Base-by-base conservation (phyloP, 2,329 filamentous ascomycete species). In the Colletotrichum orbiculare region DNA sequence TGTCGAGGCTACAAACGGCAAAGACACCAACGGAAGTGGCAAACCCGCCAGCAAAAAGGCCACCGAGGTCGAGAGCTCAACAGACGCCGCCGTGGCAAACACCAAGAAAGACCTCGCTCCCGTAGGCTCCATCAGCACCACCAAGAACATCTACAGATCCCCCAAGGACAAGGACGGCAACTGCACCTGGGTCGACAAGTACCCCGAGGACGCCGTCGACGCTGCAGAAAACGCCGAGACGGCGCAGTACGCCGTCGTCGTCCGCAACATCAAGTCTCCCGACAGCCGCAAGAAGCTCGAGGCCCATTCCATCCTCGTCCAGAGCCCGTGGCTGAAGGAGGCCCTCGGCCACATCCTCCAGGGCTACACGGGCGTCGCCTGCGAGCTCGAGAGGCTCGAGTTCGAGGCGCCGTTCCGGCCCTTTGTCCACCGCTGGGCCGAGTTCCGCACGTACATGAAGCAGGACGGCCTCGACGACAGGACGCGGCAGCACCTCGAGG, bases 341-440 rank as follows among this genome's bases (percentile, higher is more conserved):
- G 81, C 86, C 5, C 79, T 92, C 0, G 78, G 77, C 9, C 79
- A 83, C 10, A 80, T 90, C 8, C 78, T 91, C 25, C 75, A 80
- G 1, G 84, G 80, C 8, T 91, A 90, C 63, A 85, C 86, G 0
- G 87, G 88, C 1, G 79, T 91, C 37, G 85, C 86, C 2, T 83
- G 85, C 39, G 81, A 80, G 10, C 77, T 91, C 34, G 81, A 87
- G n/a, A 82, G 86, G 2, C 78, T 91, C 2, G 85, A 86, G 60
- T 90, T 92, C 66, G 73, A 77, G 8, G 83, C 83, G 0, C 87
- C 87, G 0, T 91, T 91, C 66, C 78, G 85, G 68, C 85, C 87
- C 0, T 86, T 92, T 53, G 85, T 91, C 45, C 88, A 92, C 74
- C 83, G 89, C 38, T 92, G 89, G 88, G 76, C 80, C 2, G 71